These are phyloP conservation scores for Dothiorella sarmentorum DNA, from an alignment of 2,329 filamentous ascomycete species.

Conservation along the genomic window DNA sequence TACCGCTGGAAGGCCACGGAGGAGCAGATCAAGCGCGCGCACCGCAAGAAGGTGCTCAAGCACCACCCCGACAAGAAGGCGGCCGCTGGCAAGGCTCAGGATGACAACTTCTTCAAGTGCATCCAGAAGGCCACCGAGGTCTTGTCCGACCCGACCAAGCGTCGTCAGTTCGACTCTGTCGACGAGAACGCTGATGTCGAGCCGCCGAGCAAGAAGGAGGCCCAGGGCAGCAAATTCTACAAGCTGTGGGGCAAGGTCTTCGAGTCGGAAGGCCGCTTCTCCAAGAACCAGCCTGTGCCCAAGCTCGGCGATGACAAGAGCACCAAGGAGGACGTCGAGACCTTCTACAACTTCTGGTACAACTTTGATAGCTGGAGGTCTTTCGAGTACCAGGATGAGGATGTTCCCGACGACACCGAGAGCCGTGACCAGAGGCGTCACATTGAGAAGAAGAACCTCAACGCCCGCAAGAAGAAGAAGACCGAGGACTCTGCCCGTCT, in stretches of 20 bases:
- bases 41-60: constrained; percentile 99
- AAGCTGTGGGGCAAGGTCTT: constrained; percentile 91
- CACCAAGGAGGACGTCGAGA: constrained; percentile 83
- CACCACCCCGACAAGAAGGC: constrained; percentile 99
- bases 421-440: constrained; percentile 99
- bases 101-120: constrained; percentile 99
- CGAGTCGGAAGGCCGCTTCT: constrained; percentile 89
- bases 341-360: constrained; percentile 99
- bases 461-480: constrained; percentile 99
- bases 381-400: constrained; percentile 98
- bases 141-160: constrained; percentile 85
- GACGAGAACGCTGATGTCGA: constrained; percentile 92
- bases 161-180: constrained; percentile 93
- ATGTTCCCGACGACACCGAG: constrained; percentile 97
- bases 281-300: constrained; percentile 84
- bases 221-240: constrained; percentile 84
- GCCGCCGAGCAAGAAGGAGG: constrained; percentile 87
- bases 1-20: constrained; percentile 91
- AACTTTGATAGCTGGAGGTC: constrained; percentile 97
- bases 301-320: constrained; percentile 79
- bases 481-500: constrained; percentile 91
- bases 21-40: constrained; percentile 97
- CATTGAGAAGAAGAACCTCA: constrained; percentile 96
- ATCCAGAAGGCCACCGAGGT: constrained; percentile 98
- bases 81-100: constrained; percentile 78